Conservation (phyloP, 345 rosid genomes). For the Punica granatum region DNA sequence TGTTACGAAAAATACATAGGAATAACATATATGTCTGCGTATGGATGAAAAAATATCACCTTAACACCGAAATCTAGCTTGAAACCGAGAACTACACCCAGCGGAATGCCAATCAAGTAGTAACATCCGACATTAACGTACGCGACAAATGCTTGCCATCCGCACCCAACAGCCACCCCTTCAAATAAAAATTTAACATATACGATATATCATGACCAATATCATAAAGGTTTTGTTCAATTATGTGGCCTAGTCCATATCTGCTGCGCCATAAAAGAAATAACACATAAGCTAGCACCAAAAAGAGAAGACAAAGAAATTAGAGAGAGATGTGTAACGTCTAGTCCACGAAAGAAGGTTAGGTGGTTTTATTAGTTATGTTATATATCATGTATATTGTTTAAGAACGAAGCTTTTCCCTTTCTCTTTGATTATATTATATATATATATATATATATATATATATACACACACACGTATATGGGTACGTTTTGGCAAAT, state of each 20-base stretch:
- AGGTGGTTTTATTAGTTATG: background rate
- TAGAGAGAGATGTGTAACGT: conserved; percentile 1
- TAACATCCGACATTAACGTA: conserved; percentile 74
- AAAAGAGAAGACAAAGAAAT: background rate
- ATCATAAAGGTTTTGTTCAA: background rate
- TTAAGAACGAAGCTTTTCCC: no score
- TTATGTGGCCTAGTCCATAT: no score
- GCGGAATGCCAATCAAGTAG: conserved; percentile 52
- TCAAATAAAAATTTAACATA: background rate
- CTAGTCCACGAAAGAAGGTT: background rate
- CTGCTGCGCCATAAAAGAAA: no score
- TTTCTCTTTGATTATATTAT: no score
- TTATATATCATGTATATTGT: no score
- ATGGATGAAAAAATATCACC: conserved; percentile 17
- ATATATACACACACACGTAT: no score
- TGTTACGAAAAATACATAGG: no score
- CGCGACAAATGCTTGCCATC: conserved; percentile 89
- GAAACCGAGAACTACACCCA: conserved; percentile 57
- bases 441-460: no score
- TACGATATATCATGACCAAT: background rate
- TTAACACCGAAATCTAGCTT: conserved; percentile 43
- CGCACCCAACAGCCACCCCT: conserved; percentile 84
- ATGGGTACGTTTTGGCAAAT: no score
- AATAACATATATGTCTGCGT: no score
- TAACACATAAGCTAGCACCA: no score